Percentiles rank a stretch among this genome's conserved stretches.
These are phyloP conservation scores for Posidonia australis DNA, from an alignment of 106 monocot genomes.

Conservation along the genomic window DNA sequence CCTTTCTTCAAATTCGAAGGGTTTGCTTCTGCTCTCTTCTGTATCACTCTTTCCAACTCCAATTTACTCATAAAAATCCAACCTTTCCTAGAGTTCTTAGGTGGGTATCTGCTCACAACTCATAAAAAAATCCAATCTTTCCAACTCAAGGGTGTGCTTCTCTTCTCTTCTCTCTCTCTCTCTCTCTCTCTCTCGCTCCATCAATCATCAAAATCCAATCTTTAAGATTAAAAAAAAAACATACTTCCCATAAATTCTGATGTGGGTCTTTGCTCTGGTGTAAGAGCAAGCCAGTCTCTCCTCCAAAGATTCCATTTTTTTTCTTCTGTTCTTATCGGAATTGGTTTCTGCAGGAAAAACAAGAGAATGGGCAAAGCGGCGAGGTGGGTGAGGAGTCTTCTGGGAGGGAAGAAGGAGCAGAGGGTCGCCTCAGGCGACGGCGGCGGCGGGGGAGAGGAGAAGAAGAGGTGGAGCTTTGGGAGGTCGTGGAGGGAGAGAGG, in stretches of 20 bases:
- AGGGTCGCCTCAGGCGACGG: conserved; percentile 6
- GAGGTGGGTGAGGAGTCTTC: conserved; percentile 54
- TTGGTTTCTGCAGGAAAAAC: neutral
- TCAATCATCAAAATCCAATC: neutral
- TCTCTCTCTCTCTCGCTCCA: neutral
- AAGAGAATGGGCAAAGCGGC: conserved; percentile 55
- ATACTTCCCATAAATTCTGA: neutral
- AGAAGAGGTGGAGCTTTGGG: conserved; percentile 72
- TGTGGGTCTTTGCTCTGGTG: neutral
- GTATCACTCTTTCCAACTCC: neutral
- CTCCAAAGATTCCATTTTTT: neutral
- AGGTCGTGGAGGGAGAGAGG: conserved; percentile 27
- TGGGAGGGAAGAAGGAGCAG: conserved; percentile 37
- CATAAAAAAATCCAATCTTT: neutral
- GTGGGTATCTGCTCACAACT: neutral
- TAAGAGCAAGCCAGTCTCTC: neutral
- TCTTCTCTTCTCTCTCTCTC: no score
- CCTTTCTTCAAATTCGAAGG: neutral
- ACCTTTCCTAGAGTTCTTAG: conserved; percentile 1
- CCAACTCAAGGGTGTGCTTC: neutral
- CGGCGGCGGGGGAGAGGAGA: conserved; percentile 31
- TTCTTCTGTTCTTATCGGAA: neutral
- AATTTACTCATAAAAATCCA: neutral
- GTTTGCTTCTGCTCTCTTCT: neutral
- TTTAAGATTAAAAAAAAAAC: neutral